Conservation (phyloP, 148 eudicot genomes). For the Nepenthes mirabilis region DNA sequence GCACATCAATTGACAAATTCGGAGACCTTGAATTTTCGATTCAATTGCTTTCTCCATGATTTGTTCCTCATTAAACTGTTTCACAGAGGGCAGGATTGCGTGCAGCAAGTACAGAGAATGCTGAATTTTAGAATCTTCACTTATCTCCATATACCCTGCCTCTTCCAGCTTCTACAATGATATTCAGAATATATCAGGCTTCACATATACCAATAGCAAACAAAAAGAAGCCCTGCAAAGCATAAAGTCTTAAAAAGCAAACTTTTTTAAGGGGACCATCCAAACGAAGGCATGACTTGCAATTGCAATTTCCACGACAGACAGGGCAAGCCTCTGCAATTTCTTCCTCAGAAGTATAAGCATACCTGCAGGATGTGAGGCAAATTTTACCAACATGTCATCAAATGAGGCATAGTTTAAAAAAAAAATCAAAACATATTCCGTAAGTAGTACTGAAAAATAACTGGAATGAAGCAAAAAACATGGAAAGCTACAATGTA, state of each 20-base stretch:
- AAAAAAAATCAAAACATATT: too few species aligned
- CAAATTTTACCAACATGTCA: not conserved
- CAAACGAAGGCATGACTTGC: constrained; percentile 38
- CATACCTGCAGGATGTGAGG: constrained; percentile 26
- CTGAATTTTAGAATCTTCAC: constrained; percentile 7
- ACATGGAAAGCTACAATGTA: too few species aligned
- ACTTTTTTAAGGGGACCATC: constrained; percentile 12
- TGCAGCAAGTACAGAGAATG: constrained; percentile 19
- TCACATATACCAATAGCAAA: not conserved
- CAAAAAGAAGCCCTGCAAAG: not conserved
- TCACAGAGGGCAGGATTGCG: constrained; percentile 21
- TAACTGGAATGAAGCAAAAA: too few species aligned
- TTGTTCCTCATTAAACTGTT: constrained; percentile 23
- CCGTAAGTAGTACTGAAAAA: too few species aligned
- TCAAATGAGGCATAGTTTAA: too few species aligned
- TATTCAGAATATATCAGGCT: not conserved
- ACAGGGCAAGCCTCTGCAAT: constrained; percentile 40
- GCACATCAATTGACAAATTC: not conserved
- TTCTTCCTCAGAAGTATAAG: constrained; percentile 21
- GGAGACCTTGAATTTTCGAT: constrained; percentile 30
- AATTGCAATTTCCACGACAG: constrained; percentile 38
- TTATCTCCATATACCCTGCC: not conserved
- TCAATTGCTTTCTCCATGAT: constrained; percentile 23
- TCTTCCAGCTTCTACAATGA: constrained; percentile 9
- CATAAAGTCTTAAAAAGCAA: not conserved